Evolutionary conservation across 2,329 filamentous ascomycete genomes (phyloP).

Genomic region (Thielaviopsis musarum): DNA sequence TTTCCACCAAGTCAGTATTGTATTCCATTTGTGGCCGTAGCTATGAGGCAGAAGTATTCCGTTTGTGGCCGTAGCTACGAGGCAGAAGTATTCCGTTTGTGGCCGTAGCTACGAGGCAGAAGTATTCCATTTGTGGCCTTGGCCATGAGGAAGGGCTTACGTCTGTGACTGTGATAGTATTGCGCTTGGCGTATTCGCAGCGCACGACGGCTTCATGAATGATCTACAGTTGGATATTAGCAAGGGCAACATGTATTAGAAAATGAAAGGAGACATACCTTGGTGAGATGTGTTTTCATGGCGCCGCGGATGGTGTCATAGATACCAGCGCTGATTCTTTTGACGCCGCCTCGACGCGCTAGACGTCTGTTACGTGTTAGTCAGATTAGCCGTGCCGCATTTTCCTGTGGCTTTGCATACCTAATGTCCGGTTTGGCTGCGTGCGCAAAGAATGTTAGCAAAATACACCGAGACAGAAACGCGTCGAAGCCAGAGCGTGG

Average conservation of each 20-base stretch:
- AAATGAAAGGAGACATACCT: slow-evolving; percentile 21
- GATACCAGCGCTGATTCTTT: slow-evolving; percentile 47
- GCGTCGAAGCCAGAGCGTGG: neutral
- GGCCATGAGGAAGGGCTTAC: slow-evolving; percentile 23
- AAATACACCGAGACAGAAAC: neutral
- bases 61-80: no score
- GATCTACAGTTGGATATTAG: slow-evolving; percentile 25
- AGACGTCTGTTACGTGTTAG: slow-evolving; percentile 34
- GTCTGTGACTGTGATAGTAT: slow-evolving; percentile 47
- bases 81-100: no score
- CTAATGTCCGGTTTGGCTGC: slow-evolving; percentile 37
- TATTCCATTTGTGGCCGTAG: no score
- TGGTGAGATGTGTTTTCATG: slow-evolving; percentile 31
- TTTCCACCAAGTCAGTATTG: neutral
- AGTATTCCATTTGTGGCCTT: no score
- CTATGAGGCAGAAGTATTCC: no score
- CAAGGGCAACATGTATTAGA: neutral
- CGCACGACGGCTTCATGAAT: slow-evolving; percentile 31
- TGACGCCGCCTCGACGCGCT: slow-evolving; percentile 60
- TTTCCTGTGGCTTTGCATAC: slow-evolving; percentile 20
- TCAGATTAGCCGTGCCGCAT: neutral
- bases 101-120: no score
- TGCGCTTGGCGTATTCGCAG: slow-evolving; percentile 35
- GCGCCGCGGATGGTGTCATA: slow-evolving; percentile 44
- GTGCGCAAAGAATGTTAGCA: slow-evolving; percentile 13